Conservation (phyloP, 1,139 yeast genomes). For the Taiozyma sp. region DNA sequence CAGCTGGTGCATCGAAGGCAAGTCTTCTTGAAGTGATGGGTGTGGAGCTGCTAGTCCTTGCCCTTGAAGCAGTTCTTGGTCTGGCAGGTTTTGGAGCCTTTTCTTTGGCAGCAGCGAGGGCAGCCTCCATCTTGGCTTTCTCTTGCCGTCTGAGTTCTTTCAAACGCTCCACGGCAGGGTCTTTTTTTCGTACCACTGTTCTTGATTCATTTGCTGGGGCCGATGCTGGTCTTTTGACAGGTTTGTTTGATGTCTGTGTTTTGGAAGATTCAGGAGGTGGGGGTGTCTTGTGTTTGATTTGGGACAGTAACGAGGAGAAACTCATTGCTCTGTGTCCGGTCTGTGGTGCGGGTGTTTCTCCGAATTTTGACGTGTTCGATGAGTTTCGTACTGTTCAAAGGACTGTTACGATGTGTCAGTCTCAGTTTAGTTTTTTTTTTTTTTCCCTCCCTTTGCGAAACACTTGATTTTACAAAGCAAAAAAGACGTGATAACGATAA, state of each 20-base stretch:
- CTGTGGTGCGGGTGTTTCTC: not conserved
- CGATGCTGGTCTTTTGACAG: not conserved
- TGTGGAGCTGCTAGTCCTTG: not conserved
- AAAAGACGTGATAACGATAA: not conserved
- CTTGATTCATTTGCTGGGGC: slow-evolving; percentile 1
- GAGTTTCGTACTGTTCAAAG: not conserved
- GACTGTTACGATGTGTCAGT: not conserved
- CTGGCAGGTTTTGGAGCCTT: slow-evolving; percentile 1
- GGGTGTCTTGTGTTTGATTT: slow-evolving; percentile 15
- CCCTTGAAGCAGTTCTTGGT: slow-evolving; percentile 11
- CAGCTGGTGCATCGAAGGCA: not conserved
- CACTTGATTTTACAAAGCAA: not conserved
- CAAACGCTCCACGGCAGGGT: slow-evolving; percentile 44
- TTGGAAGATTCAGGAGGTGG: not conserved
- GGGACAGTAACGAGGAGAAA: slow-evolving; percentile 16
- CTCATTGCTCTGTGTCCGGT: slow-evolving; percentile 9
- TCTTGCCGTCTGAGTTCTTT: slow-evolving; percentile 63
- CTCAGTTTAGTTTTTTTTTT: not conserved
- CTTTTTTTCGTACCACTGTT: slow-evolving; percentile 23
- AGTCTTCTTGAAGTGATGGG: not conserved
- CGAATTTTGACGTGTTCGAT: not conserved
- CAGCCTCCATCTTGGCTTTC: slow-evolving; percentile 37
- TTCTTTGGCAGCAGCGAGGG: slow-evolving; percentile 7
- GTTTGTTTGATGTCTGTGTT: not conserved
- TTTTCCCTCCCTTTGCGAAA: not conserved